Base-by-base conservation (phyloP, 352 stramenopile genomes). In the Plasmopara viticola region DNA sequence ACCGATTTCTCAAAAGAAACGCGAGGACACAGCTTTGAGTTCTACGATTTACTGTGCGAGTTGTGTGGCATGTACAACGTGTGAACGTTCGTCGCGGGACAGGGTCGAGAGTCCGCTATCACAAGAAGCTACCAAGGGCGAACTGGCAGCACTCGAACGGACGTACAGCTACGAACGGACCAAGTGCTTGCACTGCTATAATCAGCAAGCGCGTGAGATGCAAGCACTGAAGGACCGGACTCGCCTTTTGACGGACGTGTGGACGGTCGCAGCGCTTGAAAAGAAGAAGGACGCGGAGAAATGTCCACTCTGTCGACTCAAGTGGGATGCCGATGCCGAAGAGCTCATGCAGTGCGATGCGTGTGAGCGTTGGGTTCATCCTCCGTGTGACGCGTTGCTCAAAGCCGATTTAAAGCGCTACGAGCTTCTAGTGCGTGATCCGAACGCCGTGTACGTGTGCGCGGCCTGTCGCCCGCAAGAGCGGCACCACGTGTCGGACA, bases 321-420 rank as follows among this genome's bases (percentile, higher is more conserved):
- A 84, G 38, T 94, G 85, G 81, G 60, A 74, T 25, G 56, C 66
- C 2, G 68, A 90, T 17, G 76, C 94, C 20, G 79, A 86, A 35
- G 85, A 90, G 12, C 55, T 95, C 2, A 91, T 96, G 41, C 86
- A 95, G 43, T 95, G 86, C 37, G 87, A 96, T 50, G 77, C 71
- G 1, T 95, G 86, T 31, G 84, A 95, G 51, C 70, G 69, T 6
- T 95, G 85, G 85, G 82, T 77, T 1, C 85, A 95, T 53, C 79
- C 79, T n/a, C 64, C 65, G 5, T 95, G 85, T 41, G 85, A 95
- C 46, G 44, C 45, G 0, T 43, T 87, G 6, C 69, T 93, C 8
- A 79, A 70, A 1, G 57, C 71, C 5, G 72, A 94, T 15, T 70
- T 78, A 0, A 66, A 64, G 38, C 73, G 70, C 7, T 90, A 94